phyloP scores from a whole-genome alignment of 2,329 filamentous ascomycete species.

The Pseudogymnoascus sp. region DNA sequence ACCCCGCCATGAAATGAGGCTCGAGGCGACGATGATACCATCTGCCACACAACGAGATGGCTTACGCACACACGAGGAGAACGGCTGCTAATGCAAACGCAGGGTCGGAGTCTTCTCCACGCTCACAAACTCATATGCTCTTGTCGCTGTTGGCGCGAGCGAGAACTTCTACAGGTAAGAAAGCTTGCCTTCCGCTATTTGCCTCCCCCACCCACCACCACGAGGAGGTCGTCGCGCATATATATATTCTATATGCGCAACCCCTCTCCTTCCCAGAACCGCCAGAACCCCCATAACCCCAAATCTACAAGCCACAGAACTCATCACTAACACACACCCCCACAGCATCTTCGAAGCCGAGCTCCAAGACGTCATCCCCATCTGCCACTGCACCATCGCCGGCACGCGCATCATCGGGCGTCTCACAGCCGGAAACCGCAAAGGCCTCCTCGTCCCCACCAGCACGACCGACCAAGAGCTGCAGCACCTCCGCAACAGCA shows the following conservation, averaged over 20 bases:
- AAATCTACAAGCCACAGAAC: too few species aligned
- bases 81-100: conserved; percentile 9
- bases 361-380: conserved; percentile 93
- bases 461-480: conserved; percentile 96
- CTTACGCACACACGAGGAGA: background rate
- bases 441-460: conserved; percentile 91
- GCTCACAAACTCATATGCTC: conserved; percentile 92
- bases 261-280: too few species aligned
- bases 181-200: background rate
- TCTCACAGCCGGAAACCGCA: conserved; percentile 92
- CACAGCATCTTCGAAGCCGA: conserved; percentile 89
- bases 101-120: conserved; percentile 96
- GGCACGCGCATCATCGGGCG: conserved; percentile 94
- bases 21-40: conserved; percentile 12
- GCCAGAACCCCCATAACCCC: too few species aligned
- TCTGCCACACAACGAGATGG: background rate
- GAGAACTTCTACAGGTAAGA: conserved; percentile 93
- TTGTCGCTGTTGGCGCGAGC: conserved; percentile 88
- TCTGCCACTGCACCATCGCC: conserved; percentile 92
- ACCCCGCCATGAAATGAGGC: conserved; percentile 6
- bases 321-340: background rate
- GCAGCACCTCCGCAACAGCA: conserved; percentile 89
- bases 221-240: background rate
- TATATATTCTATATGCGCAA: too few species aligned
- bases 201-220: background rate